Evolutionary conservation across 768 basidiomycete species (phyloP), one percentile per base, ranked within the genome.

Genomic region (Leccinellum rugosiceps): DNA sequence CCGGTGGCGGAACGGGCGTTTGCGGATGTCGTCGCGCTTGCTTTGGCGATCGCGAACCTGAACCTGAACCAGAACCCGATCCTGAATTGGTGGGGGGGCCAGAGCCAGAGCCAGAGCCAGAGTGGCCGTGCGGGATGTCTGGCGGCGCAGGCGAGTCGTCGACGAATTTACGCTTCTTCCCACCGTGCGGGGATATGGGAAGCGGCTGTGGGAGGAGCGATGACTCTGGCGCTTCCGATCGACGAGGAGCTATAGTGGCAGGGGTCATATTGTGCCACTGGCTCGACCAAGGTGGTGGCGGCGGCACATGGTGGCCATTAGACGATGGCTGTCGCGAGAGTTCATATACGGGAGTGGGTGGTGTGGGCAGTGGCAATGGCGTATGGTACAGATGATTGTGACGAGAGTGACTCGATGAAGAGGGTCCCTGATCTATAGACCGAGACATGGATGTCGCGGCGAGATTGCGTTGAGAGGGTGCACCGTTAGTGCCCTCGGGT

Each of bases 271-370:
- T 68, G 21, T 68, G 69, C 71, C 71, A 66, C 48, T 71, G 71
- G 43, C 21, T 73, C 4, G 71, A 73, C 71, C 71, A 72, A 2
- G 71, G 71, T 4, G 71, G 71, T 17, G 72, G 71, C 0, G 71
- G 71, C 6, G 72, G 71, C 35, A 72, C 71, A 4, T 74, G 71
- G 45, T 74, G 71, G 8, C 67, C 71, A 51, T 74, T 72, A 6
- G 71, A 41, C 26, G 72, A 65, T 4, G 70, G 68, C 2, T 70
- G 72, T 55, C 61, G 66, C 15, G 56, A 41, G 34, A 73, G 65
- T 31, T 74, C 71, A n/a, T 72, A 66, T 3, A 74, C 71, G 0
- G 72, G 71, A 9, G 71, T 74, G 26, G 71, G 72, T 26, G 71
- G 71, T 3, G 71, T 72, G 8, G 71, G 71, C 6, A 72, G 9